Percentiles rank a stretch among this genome's conserved stretches.
Evolutionary conservation across 306 rosid genomes (phyloP).

Genomic region (Cucumis sativus): Cucumber_9930_V3 NC_026660.2:26447501-26448000

Average conservation of each 20-base stretch:
- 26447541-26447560: constrained; percentile 58
- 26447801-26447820: constrained; percentile 55
- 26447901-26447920: constrained; percentile 17
- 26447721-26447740: constrained; percentile 71
- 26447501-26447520: constrained; percentile 36
- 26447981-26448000: constrained; percentile 84
- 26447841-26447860: constrained; percentile 70
- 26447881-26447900: background rate
- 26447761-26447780: constrained; percentile 4
- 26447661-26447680: constrained; percentile 56
- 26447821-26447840: constrained; percentile 52
- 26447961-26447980: constrained; percentile 47
- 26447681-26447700: constrained; percentile 27
- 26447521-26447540: constrained; percentile 31
- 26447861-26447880: constrained; percentile 33
- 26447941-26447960: constrained; percentile 31
- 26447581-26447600: constrained; percentile 62
- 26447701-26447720: constrained; percentile 60
- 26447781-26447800: constrained; percentile 37
- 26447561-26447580: constrained; percentile 56
- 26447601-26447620: constrained; percentile 80
- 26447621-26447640: constrained; percentile 54
- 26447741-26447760: constrained; percentile 10
- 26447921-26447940: constrained; percentile 46
- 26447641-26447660: constrained; percentile 55